These are phyloP conservation scores for Dipodascopsis uninucleata DNA, from an alignment of 805 yeast genomes.

Conservation along the genomic window DNA sequence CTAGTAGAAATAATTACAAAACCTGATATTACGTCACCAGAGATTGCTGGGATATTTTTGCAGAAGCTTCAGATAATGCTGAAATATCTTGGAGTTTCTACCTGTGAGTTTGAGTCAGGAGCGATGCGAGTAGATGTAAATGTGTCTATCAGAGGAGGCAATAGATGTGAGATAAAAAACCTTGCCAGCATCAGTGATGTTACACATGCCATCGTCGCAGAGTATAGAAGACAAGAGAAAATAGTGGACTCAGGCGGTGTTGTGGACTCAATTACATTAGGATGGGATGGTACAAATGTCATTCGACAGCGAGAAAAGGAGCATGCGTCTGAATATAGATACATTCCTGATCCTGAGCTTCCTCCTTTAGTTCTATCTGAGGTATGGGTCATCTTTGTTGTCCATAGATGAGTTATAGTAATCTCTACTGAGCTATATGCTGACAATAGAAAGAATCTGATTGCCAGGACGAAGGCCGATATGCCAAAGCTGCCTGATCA, in stretches of 20 bases:
- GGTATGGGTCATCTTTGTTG: too few species aligned
- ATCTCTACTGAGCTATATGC: background rate
- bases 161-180: constrained; percentile 85
- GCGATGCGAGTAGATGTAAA: constrained; percentile 95
- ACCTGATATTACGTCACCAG: constrained; percentile 71
- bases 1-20: constrained; percentile 86
- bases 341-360: constrained; percentile 91
- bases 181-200: constrained; percentile 81
- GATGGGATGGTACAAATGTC: constrained; percentile 83
- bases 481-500: constrained; percentile 62
- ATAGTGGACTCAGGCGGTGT: constrained; percentile 43
- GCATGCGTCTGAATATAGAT: constrained; percentile 78
- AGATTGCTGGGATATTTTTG: constrained; percentile 72
- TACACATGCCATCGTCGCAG: constrained; percentile 59
- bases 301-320: constrained; percentile 71
- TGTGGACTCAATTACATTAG: constrained; percentile 67
- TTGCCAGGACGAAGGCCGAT: constrained; percentile 34
- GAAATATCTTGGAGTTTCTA: constrained; percentile 64
- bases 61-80: constrained; percentile 74
- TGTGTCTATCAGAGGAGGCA: constrained; percentile 61
- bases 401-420: too few species aligned
- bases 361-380: constrained; percentile 52
- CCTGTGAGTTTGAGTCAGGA: constrained; percentile 91
- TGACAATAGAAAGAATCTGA: constrained; percentile 1
- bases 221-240: constrained; percentile 56